Evolutionary conservation across 306 rosid species (phyloP), one percentile per base, ranked within the genome.

Genomic region (Sicyos edulis): DNA sequence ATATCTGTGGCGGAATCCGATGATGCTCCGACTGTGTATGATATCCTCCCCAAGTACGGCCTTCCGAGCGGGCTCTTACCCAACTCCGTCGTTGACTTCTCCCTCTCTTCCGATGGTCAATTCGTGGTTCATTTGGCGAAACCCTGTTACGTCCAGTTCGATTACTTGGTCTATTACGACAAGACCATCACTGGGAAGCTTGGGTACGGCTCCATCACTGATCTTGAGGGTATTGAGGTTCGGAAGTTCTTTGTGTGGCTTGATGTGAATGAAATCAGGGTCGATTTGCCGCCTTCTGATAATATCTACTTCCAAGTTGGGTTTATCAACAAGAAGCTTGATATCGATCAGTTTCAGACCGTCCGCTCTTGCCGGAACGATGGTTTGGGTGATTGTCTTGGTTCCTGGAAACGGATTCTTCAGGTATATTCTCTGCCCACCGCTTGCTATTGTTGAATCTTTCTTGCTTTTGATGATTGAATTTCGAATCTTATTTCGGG

Each of bases 41-140:
- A 95, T 0, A 11, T 95, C 10, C 89, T 95, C 37, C 83, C 95
- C 3, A 54, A 85, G 58, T 91, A 65, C 54, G 96, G 99, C 2
- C 96, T 95, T 34, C 97, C 99, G 0, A 74, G 84, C 0, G 99
- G 99, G 3, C 95, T 95, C 8, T 73, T 89, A 12, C 97, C 99
- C 3, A 64, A 78, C 72, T 77, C 95, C 4, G 97, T 95, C 51
- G 37, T 63, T 65, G 79, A 51, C 74, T 95, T 86, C 80, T 55
- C 85, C 0, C 68, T 89, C 14, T 79, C 87, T 5, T 80, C 83
- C 32, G 95, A 91, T 61, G 96, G 96, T 2, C 57, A 60, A 67
- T 95, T 95, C 76, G 74, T 66, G 24, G 97, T 95, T 69, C 26
- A 3, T 74, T 83, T 95, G 88, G 62, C 60, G 1, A 79, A 80